Conservation (phyloP, 2,329 filamentous ascomycete species). For the Aaosphaeria pasadenensis region DNA sequence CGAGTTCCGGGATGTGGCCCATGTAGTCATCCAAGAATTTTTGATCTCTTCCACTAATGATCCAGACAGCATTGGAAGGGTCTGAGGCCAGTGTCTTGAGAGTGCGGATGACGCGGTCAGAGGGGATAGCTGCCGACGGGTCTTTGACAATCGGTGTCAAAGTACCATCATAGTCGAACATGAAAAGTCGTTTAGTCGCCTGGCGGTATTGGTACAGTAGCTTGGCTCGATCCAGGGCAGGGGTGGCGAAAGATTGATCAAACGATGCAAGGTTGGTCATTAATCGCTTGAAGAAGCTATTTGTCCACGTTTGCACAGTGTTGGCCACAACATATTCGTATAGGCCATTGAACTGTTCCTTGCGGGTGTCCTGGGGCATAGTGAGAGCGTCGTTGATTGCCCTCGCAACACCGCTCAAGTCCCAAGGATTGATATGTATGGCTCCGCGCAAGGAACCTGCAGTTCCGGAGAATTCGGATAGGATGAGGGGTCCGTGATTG, state of each 20-base stretch:
- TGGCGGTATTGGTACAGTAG: constrained; percentile 72
- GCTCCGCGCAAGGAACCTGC: constrained; percentile 81
- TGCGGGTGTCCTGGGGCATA: constrained; percentile 66
- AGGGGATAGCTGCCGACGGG: constrained; percentile 83
- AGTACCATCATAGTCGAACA: constrained; percentile 99
- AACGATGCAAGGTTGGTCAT: constrained; percentile 77
- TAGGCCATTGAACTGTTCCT: constrained; percentile 68
- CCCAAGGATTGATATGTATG: constrained; percentile 97
- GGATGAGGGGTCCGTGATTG: constrained; percentile 80
- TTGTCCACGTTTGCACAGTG: constrained; percentile 84
- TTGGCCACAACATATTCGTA: constrained; percentile 83
- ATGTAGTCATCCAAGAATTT: constrained; percentile 87
- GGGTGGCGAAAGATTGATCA: constrained; percentile 73
- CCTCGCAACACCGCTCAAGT: constrained; percentile 77
- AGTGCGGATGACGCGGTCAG: constrained; percentile 75
- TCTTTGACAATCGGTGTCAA: constrained; percentile 92
- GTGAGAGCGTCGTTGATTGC: constrained; percentile 79
- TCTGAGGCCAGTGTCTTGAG: constrained; percentile 78
- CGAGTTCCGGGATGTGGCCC: constrained; percentile 83
- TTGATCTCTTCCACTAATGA: constrained; percentile 93
- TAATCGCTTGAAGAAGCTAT: constrained; percentile 73
- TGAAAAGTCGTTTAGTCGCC: constrained; percentile 79
- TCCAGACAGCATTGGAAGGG: constrained; percentile 88
- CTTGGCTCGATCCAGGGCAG: constrained; percentile 71
- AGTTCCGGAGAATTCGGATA: constrained; percentile 95